Evolutionary conservation across 208 protist genomes (phyloP).

Genomic region (Zelonia costaricensis): DNA sequence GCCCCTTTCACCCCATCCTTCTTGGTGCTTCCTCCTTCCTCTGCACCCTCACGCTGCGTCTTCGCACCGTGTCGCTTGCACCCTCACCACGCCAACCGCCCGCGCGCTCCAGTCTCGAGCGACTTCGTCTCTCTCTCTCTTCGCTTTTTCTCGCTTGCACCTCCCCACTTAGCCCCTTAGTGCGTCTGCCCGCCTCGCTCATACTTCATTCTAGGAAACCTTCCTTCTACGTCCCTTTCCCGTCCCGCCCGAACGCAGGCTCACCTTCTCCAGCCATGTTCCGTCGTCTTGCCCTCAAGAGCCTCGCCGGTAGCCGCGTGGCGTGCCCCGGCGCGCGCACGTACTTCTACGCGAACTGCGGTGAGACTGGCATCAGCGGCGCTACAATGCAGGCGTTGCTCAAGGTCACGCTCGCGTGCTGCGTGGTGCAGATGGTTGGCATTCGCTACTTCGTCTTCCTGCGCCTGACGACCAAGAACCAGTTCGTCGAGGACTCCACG

Average conservation of each 20-base stretch:
- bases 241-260: too few relatives aligned
- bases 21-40: too few relatives aligned
- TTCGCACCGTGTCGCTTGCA: too few relatives aligned
- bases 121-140: too few relatives aligned
- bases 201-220: background rate
- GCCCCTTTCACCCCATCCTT: too few relatives aligned
- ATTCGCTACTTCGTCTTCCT: slow-evolving; percentile 60
- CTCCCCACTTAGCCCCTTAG: background rate
- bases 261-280: slow-evolving; percentile 60
- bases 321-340: slow-evolving; percentile 30
- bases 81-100: too few relatives aligned
- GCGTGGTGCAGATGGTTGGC: slow-evolving; percentile 25
- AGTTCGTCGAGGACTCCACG: slow-evolving; percentile 79
- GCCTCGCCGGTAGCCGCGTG: slow-evolving; percentile 12
- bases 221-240: slow-evolving; percentile 2
- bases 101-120: too few relatives aligned
- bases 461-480: slow-evolving; percentile 51
- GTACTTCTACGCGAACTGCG: slow-evolving; percentile 74
- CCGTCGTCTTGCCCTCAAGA: slow-evolving; percentile 40
- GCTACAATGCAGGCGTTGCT: slow-evolving; percentile 48
- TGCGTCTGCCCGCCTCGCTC: background rate
- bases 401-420: slow-evolving; percentile 35
- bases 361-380: slow-evolving; percentile 75
- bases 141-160: background rate
- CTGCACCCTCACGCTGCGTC: too few relatives aligned